These are phyloP conservation scores for Wickerhamomyces rabaulensis DNA, from an alignment of 805 yeast genomes.

Conservation along the genomic window DNA sequence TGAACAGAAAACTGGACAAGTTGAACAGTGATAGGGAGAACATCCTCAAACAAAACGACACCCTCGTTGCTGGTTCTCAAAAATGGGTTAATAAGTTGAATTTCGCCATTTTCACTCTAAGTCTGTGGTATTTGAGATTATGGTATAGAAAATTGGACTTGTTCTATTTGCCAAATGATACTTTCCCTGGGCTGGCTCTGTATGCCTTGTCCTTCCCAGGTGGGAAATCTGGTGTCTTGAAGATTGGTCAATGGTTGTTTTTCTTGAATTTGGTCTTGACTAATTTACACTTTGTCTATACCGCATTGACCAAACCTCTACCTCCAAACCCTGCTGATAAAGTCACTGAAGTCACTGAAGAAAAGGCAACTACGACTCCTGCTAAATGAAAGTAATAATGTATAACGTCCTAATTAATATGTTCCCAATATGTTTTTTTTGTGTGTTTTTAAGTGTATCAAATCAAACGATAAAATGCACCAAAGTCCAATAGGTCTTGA, in stretches of 20 bases:
- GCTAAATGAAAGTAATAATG: too few species aligned
- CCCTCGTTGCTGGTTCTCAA: conserved; percentile 5
- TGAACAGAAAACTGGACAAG: conserved; percentile 46
- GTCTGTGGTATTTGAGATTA: conserved; percentile 37
- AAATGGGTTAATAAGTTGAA: conserved; percentile 30
- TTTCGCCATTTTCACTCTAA: conserved; percentile 31
- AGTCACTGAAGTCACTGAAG: background rate
- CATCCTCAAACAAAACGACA: background rate
- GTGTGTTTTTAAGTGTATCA: background rate
- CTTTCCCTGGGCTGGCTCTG: conserved; percentile 39
- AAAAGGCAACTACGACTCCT: background rate
- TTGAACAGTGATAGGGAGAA: background rate
- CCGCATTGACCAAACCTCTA: background rate
- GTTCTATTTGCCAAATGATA: conserved; percentile 52
- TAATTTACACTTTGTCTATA: background rate
- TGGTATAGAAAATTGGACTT: conserved; percentile 50
- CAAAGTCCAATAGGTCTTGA: conserved; percentile 19
- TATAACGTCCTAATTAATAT: background rate
- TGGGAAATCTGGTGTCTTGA: background rate
- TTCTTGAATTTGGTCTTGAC: background rate
- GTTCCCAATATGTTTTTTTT: background rate
- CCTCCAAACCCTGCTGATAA: background rate
- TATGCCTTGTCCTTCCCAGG: background rate
- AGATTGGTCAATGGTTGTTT: background rate
- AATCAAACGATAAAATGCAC: conserved; percentile 5